phyloP scores from a whole-genome alignment of 2,329 filamentous ascomycete genomes.

The Phymatotrichopsis omnivora region DNA sequence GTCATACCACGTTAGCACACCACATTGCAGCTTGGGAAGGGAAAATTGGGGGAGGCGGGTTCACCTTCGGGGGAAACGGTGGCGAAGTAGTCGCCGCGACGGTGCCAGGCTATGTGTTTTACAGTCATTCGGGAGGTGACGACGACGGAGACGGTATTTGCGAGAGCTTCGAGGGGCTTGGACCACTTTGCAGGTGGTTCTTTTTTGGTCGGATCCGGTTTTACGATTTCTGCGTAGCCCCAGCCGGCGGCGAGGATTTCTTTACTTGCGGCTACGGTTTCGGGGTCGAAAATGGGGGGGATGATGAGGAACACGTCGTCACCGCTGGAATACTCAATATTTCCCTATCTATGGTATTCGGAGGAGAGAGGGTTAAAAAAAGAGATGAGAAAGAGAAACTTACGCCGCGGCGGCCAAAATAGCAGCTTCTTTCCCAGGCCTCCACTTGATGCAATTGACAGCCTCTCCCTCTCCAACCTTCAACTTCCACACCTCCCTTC shows the following conservation, averaged over 20 bases:
- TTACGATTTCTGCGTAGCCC: slow-evolving; percentile 65
- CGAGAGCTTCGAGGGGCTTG: slow-evolving; percentile 59
- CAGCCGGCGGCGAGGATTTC: slow-evolving; percentile 81
- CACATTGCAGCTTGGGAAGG: not conserved
- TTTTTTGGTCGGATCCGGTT: slow-evolving; percentile 52
- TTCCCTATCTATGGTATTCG: too few species aligned
- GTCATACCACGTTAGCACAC: not conserved
- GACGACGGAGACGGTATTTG: slow-evolving; percentile 65
- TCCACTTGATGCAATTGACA: slow-evolving; percentile 81
- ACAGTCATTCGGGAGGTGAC: slow-evolving; percentile 68
- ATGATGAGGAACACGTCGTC: slow-evolving; percentile 80
- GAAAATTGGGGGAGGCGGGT: slow-evolving; percentile 33
- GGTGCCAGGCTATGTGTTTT: slow-evolving; percentile 88
- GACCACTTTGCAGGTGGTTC: slow-evolving; percentile 72
- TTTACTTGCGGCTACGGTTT: slow-evolving; percentile 62
- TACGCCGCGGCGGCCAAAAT: slow-evolving; percentile 68
- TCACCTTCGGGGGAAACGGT: slow-evolving; percentile 76
- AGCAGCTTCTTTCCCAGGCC: slow-evolving; percentile 68
- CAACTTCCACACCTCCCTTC: slow-evolving; percentile 76
- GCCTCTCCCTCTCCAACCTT: slow-evolving; percentile 61
- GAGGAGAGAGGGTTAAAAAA: too few species aligned
- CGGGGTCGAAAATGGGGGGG: slow-evolving; percentile 60
- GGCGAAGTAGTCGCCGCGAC: slow-evolving; percentile 85
- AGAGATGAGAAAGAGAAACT: slow-evolving; percentile 9
- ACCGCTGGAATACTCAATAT: slow-evolving; percentile 45